phyloP scores from a whole-genome alignment of 768 basidiomycete genomes.

The Boletus vinaceobasis region DNA sequence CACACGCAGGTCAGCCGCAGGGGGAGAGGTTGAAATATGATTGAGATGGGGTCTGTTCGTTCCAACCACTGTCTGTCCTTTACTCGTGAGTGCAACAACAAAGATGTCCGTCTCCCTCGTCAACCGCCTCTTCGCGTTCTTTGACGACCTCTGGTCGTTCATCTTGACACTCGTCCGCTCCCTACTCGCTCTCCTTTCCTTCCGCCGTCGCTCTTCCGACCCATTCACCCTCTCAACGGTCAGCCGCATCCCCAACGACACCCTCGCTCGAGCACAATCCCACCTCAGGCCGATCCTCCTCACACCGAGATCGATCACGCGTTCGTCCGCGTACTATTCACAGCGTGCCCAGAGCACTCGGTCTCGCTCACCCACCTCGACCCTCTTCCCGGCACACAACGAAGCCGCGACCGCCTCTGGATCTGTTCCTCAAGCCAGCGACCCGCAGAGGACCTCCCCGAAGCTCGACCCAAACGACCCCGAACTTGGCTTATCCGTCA shows the following conservation, averaged over 20 bases:
- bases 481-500: constrained; percentile 16
- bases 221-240: constrained; percentile 7
- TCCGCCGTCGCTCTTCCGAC: constrained; percentile 10
- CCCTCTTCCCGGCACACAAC: constrained; percentile 1
- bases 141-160: constrained; percentile 23
- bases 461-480: constrained; percentile 12
- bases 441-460: constrained; percentile 16
- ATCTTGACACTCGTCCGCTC: constrained; percentile 29
- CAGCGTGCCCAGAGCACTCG: constrained; percentile 7
- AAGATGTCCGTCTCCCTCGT: constrained; percentile 14
- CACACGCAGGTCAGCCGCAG: constrained; percentile 10
- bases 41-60: not conserved
- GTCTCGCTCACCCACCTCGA: constrained; percentile 13
- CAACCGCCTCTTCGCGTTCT: constrained; percentile 10
- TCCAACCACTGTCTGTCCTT: not conserved
- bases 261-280: constrained; percentile 12
- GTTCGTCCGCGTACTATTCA: not conserved
- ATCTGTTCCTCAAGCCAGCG: not conserved
- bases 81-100: not conserved
- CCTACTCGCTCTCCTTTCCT: constrained; percentile 19
- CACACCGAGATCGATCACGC: constrained; percentile 11
- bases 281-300: constrained; percentile 21
- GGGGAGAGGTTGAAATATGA: constrained; percentile 3
- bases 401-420: not conserved
- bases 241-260: constrained; percentile 1